Conservation (phyloP, 208 protist species). For the Trypanosoma avium region DNA sequence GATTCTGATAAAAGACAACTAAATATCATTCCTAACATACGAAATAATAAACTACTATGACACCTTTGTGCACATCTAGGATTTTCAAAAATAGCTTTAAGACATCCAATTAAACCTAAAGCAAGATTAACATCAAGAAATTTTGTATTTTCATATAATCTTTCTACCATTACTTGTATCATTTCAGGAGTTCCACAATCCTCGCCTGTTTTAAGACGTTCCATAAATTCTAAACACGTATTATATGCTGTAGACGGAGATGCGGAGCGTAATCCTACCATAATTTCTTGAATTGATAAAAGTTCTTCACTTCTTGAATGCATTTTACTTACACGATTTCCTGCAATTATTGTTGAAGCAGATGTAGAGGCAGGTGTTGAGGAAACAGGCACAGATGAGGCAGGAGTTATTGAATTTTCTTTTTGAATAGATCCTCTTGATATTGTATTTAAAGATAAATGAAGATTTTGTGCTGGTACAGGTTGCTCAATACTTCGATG, state of each 20-base stretch:
- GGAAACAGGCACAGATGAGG: neutral
- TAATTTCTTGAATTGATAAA: conserved; percentile 81
- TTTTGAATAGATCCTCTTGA: neutral
- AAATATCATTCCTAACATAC: conserved; percentile 75
- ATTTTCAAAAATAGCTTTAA: conserved; percentile 61
- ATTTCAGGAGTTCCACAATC: conserved; percentile 74
- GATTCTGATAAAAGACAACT: conserved; percentile 82
- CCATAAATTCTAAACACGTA: conserved; percentile 72
- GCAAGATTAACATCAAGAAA: conserved; percentile 56
- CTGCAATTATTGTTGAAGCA: neutral
- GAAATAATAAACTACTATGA: conserved; percentile 71
- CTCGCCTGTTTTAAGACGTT: conserved; percentile 57
- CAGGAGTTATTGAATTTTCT: neutral
- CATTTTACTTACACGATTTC: neutral
- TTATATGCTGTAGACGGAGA: conserved; percentile 42
- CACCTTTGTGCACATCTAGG: conserved; percentile 49
- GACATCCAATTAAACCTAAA: conserved; percentile 57
- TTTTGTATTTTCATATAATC: conserved; percentile 70
- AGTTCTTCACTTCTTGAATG: conserved; percentile 32
- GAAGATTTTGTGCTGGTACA: neutral
- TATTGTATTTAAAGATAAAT: neutral
- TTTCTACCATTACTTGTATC: conserved; percentile 80
- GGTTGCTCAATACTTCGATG: neutral
- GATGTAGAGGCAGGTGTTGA: neutral
- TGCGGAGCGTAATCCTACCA: conserved; percentile 67